A percentile compares a stretch with the other conserved stretches of the same genome.
These are phyloP conservation scores for Fonsecaea erecta DNA, from an alignment of 2,329 filamentous ascomycete species.

Conservation along the genomic window DNA sequence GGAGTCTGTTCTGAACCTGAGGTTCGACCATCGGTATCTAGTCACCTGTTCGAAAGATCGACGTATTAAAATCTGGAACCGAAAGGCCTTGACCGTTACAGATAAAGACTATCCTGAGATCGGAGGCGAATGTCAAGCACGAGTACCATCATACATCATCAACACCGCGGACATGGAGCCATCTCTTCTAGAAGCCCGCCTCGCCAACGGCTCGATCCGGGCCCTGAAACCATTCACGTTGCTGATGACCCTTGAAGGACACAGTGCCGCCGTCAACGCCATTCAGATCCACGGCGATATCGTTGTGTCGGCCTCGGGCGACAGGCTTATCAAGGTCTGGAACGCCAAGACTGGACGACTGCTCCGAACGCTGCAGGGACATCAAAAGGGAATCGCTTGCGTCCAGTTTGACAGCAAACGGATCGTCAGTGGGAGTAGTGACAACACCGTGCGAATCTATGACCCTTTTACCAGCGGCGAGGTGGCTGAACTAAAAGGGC, in stretches of 20 bases:
- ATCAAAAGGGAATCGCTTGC: slow-evolving; percentile 94
- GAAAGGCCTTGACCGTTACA: slow-evolving; percentile 63
- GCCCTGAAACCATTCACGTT: slow-evolving; percentile 70
- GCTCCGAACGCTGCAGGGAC: slow-evolving; percentile 78
- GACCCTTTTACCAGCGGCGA: slow-evolving; percentile 84
- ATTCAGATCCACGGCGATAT: slow-evolving; percentile 86
- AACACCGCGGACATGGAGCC: slow-evolving; percentile 53
- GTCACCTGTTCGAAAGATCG: slow-evolving; percentile 98
- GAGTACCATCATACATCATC: slow-evolving; percentile 59
- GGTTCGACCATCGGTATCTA: slow-evolving; percentile 87
- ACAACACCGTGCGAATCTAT: slow-evolving; percentile 94
- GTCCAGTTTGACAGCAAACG: slow-evolving; percentile 93
- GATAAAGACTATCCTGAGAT: slow-evolving; percentile 51
- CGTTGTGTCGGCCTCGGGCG: slow-evolving; percentile 92
- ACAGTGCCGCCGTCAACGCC: slow-evolving; percentile 91
- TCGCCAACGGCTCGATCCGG: slow-evolving; percentile 49
- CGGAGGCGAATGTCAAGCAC: slow-evolving; percentile 41
- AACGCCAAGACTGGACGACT: slow-evolving; percentile 80
- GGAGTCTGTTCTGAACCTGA: slow-evolving; percentile 91
- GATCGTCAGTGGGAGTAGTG: slow-evolving; percentile 94
- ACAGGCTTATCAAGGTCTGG: slow-evolving; percentile 94
- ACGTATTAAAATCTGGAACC: slow-evolving; percentile 94
- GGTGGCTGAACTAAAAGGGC: slow-evolving; percentile 82
- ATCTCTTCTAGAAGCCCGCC: slow-evolving; percentile 48
- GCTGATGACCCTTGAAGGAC: slow-evolving; percentile 79